These are phyloP conservation scores for Dryadomyces quercivorus DNA, from an alignment of 2,329 filamentous ascomycete species.

Conservation along the genomic window DNA sequence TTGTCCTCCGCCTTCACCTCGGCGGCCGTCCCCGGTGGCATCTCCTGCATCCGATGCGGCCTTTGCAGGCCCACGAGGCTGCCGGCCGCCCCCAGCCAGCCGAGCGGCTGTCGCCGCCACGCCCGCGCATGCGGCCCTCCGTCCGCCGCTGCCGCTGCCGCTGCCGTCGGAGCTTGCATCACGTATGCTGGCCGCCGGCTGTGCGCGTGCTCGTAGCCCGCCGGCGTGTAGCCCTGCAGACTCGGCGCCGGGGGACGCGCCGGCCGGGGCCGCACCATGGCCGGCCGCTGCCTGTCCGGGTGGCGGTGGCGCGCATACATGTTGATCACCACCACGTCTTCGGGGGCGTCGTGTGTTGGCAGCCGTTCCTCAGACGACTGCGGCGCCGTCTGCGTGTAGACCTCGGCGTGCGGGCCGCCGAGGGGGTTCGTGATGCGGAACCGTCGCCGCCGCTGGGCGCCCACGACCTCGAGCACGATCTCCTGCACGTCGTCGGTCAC, in stretches of 20 bases:
- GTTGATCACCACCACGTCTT: background rate
- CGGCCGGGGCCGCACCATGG: background rate
- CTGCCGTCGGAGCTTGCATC: no score
- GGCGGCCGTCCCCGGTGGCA: conserved; percentile 11
- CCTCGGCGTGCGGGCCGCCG: background rate
- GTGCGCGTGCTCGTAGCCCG: background rate
- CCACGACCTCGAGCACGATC: conserved; percentile 1
- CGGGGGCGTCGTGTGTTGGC: background rate
- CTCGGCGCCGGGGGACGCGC: no score
- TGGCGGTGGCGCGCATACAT: background rate
- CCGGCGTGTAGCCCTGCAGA: background rate
- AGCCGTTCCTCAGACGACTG: background rate
- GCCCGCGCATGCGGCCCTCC: conserved; percentile 19
- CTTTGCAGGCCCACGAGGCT: conserved; percentile 23
- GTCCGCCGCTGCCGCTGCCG: conserved; percentile 14
- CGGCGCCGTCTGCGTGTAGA: background rate
- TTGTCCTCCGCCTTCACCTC: conserved; percentile 1
- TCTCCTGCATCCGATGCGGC: conserved; percentile 11
- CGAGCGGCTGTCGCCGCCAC: conserved; percentile 30
- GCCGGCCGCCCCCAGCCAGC: conserved; percentile 34
- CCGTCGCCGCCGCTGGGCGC: background rate
- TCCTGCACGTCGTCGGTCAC: conserved; percentile 2
- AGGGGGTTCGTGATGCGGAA: conserved; percentile 11
- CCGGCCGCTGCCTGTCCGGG: background rate
- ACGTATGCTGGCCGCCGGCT: conserved; percentile 10